Evolutionary conservation across 2,329 filamentous ascomycete genomes (phyloP), one percentile per base, ranked within the genome.

Genomic region (Aspergillus costaricaensis): DNA sequence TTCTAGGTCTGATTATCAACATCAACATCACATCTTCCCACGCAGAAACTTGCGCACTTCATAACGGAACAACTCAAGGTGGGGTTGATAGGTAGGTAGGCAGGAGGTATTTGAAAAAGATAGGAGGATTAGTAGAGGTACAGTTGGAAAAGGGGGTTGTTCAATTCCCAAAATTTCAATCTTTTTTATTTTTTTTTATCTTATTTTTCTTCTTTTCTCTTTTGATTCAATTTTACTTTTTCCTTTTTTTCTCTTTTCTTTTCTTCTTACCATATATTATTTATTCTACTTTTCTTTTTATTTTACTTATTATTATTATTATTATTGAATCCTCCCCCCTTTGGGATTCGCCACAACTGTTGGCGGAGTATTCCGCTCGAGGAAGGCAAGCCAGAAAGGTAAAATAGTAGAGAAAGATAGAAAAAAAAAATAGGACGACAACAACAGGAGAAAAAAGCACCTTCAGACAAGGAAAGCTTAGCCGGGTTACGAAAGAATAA

Each of bases 391-490:
- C 38, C 43, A 60, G 54, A 54, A 32, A 58, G 38, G 15, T 15
- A 23, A 54, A 61, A 57, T 51, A 44, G 55, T 47, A 58, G 52
- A 52, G 27, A 23, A 21, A 5, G 17, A 44, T 14, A 14, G n/a
- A 15, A 32, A 32, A 36, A 36, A 12, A 36, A 36, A 32, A 12
- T 32, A 32, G 10, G 30, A 32, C 10, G 43, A 19, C 25, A 59
- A 32, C 52, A 38, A 51, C 25, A 32, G 43, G 25, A 47, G 38
- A 23, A 41, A 50, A 50, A 51, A 51, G 36, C 43, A 50, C 48
- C 27, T 21, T 55, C 60, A 59, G 58, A 66, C 63, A 65, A 62
- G 67, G 67, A 68, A 68, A 68, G 64, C 65, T 68, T 68, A 68
- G 63, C 67, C 64, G 65, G 62, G 55, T 56, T 57, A 56, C 48